phyloP scores from a whole-genome alignment of 1,284 basidiomycete genomes.

The Nidula niveotomentosa region DNA sequence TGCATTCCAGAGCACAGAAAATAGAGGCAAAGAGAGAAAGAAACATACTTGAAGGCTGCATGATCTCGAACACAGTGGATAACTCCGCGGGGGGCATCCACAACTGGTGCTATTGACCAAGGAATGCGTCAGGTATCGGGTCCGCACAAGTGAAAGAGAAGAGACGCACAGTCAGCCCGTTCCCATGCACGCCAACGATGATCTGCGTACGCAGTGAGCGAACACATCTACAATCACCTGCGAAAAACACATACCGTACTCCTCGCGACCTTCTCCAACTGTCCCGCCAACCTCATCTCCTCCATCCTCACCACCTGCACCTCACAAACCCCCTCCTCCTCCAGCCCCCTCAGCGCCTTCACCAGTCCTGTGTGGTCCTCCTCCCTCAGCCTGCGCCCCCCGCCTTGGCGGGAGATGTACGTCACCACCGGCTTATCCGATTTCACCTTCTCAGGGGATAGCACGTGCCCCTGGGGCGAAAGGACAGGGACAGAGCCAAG shows the following conservation, averaged over 20 bases:
- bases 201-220: slow-evolving; percentile 19
- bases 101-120: slow-evolving; percentile 31
- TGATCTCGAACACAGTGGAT: slow-evolving; percentile 39
- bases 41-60: slow-evolving; percentile 27
- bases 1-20: neutral
- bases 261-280: slow-evolving; percentile 31
- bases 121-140: neutral
- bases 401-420: slow-evolving; percentile 36
- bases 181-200: slow-evolving; percentile 40
- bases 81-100: slow-evolving; percentile 37
- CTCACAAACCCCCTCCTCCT: slow-evolving; percentile 30
- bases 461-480: neutral
- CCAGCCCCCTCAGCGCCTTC: slow-evolving; percentile 25
- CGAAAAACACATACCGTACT: slow-evolving; percentile 28
- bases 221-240: no score
- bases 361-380: slow-evolving; percentile 30
- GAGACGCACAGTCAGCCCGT: slow-evolving; percentile 37
- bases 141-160: neutral
- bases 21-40: neutral
- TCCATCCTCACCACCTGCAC: slow-evolving; percentile 34
- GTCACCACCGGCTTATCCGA: slow-evolving; percentile 31
- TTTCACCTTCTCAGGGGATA: slow-evolving; percentile 1
- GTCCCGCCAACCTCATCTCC: slow-evolving; percentile 27
- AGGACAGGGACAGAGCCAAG: no score
- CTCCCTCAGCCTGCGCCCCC: slow-evolving; percentile 26